Conservation (phyloP, 1,284 basidiomycete genomes). For the Tilletia caries region DNA sequence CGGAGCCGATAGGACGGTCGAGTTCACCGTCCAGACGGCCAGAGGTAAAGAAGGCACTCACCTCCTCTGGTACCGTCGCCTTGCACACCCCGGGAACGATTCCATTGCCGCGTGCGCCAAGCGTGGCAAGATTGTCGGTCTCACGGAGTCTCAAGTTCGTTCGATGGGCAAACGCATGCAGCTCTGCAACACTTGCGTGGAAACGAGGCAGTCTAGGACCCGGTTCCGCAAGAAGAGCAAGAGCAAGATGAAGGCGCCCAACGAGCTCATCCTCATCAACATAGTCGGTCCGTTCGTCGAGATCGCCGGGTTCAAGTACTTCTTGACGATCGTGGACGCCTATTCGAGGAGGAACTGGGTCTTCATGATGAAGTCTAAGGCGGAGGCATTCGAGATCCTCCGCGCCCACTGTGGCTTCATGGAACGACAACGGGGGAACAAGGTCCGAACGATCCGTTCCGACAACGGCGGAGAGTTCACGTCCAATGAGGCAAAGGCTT, state of each 20-base stretch:
- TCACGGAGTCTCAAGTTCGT: background rate
- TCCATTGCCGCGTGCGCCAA: background rate
- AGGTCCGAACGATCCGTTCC: background rate
- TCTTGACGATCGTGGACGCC: background rate
- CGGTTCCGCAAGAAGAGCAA: background rate
- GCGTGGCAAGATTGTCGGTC: background rate
- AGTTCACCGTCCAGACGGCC: background rate
- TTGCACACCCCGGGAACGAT: background rate
- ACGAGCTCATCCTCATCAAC: background rate
- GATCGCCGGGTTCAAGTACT: background rate
- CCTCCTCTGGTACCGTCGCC: background rate
- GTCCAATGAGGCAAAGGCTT: background rate
- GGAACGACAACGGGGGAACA: background rate
- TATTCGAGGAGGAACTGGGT: background rate
- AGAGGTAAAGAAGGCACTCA: background rate
- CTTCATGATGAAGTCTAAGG: background rate
- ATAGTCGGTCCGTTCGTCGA: background rate
- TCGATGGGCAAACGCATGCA: background rate
- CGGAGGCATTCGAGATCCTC: background rate
- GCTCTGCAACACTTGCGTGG: conserved; percentile 2
- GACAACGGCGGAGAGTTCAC: conserved; percentile 3
- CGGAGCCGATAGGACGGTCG: background rate
- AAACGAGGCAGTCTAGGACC: background rate
- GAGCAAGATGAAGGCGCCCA: background rate
- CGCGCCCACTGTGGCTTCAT: background rate